These are phyloP conservation scores for Penicillium griseofulvum DNA, from an alignment of 2,329 filamentous ascomycete species.

Conservation along the genomic window DNA sequence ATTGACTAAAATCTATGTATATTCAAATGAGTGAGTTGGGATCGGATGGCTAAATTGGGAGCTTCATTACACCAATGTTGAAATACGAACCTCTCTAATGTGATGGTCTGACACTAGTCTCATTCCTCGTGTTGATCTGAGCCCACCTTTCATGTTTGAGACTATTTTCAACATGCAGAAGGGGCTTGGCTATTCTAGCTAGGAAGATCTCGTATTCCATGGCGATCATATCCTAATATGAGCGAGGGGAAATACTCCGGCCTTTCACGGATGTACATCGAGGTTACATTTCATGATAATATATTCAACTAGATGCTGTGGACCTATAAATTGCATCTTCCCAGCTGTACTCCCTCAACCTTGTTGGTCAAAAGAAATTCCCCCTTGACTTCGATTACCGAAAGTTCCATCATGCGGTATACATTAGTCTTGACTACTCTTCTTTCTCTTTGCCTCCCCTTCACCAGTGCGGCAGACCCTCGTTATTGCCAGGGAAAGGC, in stretches of 20 bases:
- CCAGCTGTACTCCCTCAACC: neutral
- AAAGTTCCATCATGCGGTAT: neutral
- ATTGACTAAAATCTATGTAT: too few species aligned
- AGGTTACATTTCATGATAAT: too few species aligned
- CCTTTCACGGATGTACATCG: too few species aligned
- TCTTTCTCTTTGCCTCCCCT: neutral
- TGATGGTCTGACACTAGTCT: neutral
- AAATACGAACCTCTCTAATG: too few species aligned
- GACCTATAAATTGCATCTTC: neutral
- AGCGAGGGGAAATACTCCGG: neutral
- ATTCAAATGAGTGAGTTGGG: too few species aligned
- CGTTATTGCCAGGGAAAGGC: slow-evolving; percentile 9
- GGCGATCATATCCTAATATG: neutral
- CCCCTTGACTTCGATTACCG: neutral
- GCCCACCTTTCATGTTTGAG: neutral
- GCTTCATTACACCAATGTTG: too few species aligned
- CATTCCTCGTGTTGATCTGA: neutral
- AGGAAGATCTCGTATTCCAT: neutral
- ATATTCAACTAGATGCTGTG: neutral
- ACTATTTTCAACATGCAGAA: neutral
- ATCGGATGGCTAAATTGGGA: too few species aligned
- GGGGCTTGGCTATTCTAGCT: neutral
- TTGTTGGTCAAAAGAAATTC: too few species aligned
- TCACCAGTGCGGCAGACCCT: slow-evolving; percentile 1
- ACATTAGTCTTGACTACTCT: neutral